Percentiles rank a stretch among this genome's conserved stretches.
Evolutionary conservation across 2,329 filamentous ascomycete genomes (phyloP).

Genomic region (Sclerotinia spermophila): DNA sequence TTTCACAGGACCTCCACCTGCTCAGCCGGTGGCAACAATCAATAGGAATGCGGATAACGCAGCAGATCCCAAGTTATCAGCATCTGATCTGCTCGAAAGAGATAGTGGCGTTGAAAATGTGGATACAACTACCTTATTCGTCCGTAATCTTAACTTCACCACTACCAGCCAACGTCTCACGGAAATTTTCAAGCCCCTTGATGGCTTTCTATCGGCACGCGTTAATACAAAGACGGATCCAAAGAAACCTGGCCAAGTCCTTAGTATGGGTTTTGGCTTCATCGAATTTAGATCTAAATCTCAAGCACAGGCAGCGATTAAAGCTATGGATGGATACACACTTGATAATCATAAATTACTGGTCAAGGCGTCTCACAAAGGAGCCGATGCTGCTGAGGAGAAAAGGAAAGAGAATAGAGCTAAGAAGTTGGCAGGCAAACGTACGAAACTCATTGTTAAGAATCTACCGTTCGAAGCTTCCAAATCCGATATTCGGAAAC

Average conservation of each 20-base stretch:
- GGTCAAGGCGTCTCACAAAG: slow-evolving; percentile 83
- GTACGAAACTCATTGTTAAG: slow-evolving; percentile 95
- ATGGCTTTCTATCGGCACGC: slow-evolving; percentile 82
- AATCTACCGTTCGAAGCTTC: slow-evolving; percentile 94
- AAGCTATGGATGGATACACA: slow-evolving; percentile 81
- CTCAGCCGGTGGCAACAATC: slow-evolving; percentile 21
- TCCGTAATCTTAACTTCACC: slow-evolving; percentile 89
- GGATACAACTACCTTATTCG: slow-evolving; percentile 79
- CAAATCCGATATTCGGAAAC: slow-evolving; percentile 83
- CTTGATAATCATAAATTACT: slow-evolving; percentile 84
- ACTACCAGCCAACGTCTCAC: slow-evolving; percentile 75
- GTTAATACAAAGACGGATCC: slow-evolving; percentile 93
- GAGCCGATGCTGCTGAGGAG: slow-evolving; percentile 82
- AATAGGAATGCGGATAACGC: slow-evolving; percentile 24
- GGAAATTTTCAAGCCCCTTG: slow-evolving; percentile 73
- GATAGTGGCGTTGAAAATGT: slow-evolving; percentile 49
- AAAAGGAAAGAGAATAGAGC: slow-evolving; percentile 75
- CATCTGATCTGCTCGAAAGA: slow-evolving; percentile 63
- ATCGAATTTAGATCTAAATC: slow-evolving; percentile 78
- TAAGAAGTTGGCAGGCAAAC: slow-evolving; percentile 71
- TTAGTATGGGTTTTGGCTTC: slow-evolving; percentile 98
- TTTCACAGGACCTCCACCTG: slow-evolving; percentile 46
- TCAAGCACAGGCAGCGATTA: slow-evolving; percentile 74
- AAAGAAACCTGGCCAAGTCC: slow-evolving; percentile 80
- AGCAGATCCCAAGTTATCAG: slow-evolving; percentile 56